These are phyloP conservation scores for Brassica hybrid DNA, from an alignment of 441 rosid species.

Conservation along the genomic window DNA sequence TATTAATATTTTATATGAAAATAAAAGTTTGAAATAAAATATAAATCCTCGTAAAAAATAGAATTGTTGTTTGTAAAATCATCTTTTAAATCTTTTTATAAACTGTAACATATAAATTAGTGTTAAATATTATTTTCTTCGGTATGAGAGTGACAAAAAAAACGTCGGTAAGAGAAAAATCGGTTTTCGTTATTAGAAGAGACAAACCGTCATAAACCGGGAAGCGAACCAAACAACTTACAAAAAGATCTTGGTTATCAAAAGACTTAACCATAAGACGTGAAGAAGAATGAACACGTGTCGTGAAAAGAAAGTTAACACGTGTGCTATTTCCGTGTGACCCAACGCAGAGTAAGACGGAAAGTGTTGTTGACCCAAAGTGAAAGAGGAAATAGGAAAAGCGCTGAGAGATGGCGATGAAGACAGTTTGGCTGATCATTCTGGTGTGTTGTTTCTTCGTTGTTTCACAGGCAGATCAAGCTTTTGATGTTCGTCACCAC, in stretches of 20 bases:
- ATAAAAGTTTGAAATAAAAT: too few species aligned
- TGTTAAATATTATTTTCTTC: too few species aligned
- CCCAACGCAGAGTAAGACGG: conserved; percentile 17
- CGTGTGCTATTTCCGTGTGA: conserved; percentile 13
- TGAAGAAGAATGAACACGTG: conserved; percentile 26
- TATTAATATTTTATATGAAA: too few species aligned
- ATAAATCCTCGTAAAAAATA: too few species aligned
- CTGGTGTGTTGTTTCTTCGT: conserved; percentile 32
- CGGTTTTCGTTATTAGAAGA: neutral
- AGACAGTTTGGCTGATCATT: conserved; percentile 40
- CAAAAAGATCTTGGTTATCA: neutral
- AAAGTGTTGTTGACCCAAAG: neutral
- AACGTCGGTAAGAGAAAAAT: neutral
- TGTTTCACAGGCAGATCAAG: conserved; percentile 51
- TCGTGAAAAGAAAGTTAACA: neutral
- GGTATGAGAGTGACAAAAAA: neutral
- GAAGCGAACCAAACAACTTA: neutral
- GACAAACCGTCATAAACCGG: conserved; percentile 25
- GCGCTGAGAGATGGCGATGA: conserved; percentile 39
- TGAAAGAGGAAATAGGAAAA: conserved; percentile 27
- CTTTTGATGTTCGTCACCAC: conserved; percentile 78
- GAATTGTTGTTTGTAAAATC: too few species aligned
- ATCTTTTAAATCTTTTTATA: too few species aligned
- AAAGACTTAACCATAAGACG: conserved; percentile 3
- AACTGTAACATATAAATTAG: too few species aligned